phyloP scores from a whole-genome alignment of 352 stramenopile species.

The Saprolegnia parasitica region DNA sequence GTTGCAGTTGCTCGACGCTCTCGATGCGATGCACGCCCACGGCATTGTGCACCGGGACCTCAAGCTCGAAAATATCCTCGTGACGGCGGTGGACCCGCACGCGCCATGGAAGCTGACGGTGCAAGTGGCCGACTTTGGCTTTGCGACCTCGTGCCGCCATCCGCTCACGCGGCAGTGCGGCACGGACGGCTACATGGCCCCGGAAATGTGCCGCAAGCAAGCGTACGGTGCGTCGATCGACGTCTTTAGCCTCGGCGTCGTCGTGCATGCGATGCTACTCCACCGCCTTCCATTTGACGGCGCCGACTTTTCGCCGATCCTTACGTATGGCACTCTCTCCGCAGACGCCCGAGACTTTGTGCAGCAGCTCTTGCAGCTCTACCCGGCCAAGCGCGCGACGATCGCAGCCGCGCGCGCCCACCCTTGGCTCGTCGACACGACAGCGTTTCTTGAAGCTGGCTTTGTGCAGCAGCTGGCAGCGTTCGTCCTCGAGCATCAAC shows the following conservation, averaged over 20 bases:
- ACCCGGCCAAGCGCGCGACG: no score
- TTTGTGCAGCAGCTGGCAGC: no score
- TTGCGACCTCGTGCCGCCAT: slow-evolving; percentile 52
- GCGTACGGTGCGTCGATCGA: slow-evolving; percentile 69
- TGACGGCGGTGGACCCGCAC: background rate
- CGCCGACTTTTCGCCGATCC: no score
- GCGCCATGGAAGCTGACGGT: slow-evolving; percentile 31
- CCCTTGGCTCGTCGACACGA: no score
- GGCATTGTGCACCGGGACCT: slow-evolving; percentile 68
- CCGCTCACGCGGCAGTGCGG: slow-evolving; percentile 56
- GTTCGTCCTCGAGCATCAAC: no score
- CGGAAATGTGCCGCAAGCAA: slow-evolving; percentile 49
- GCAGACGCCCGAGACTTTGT: no score
- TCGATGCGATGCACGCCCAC: slow-evolving; percentile 59
- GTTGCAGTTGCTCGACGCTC: slow-evolving; percentile 46
- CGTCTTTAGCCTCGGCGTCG: slow-evolving; percentile 63
- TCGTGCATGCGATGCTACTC: slow-evolving; percentile 39
- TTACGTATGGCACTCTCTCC: no score
- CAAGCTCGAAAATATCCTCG: slow-evolving; percentile 67
- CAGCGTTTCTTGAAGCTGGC: no score
- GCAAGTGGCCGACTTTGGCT: slow-evolving; percentile 71
- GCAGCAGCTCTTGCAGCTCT: no score
- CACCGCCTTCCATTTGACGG: no score
- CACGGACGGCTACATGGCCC: slow-evolving; percentile 66
- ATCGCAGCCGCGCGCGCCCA: no score